Evolutionary conservation across 2,329 filamentous ascomycete genomes (phyloP).

Genomic region (Aspergillus aculeatus): DNA sequence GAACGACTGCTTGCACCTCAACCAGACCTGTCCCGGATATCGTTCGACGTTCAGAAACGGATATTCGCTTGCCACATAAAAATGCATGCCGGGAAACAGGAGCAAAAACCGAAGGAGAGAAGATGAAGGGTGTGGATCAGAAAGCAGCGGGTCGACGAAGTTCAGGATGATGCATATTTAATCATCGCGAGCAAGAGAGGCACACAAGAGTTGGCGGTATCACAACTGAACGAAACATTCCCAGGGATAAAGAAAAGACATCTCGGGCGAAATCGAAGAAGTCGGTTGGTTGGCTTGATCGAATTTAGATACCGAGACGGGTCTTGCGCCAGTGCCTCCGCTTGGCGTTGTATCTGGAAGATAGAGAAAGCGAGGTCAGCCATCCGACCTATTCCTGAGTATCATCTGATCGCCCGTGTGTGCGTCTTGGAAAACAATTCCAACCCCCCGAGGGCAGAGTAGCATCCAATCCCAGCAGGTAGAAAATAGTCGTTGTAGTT

Average conservation of each 20-base stretch:
- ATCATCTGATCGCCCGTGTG: not conserved
- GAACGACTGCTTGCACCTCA: slow-evolving; percentile 11
- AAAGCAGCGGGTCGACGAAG: slow-evolving; percentile 14
- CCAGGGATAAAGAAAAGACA: slow-evolving; percentile 22
- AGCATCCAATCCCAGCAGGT: not conserved
- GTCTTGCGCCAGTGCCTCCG: slow-evolving; percentile 99
- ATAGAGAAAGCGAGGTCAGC: slow-evolving; percentile 15
- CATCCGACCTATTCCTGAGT: not conserved
- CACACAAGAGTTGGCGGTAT: slow-evolving; percentile 22
- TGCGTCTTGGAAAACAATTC: not conserved
- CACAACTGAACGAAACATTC: slow-evolving; percentile 30
- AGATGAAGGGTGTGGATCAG: not conserved
- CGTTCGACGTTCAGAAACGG: not conserved
- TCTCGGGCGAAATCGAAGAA: slow-evolving; percentile 45
- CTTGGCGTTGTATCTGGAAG: slow-evolving; percentile 96
- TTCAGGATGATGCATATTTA: slow-evolving; percentile 16
- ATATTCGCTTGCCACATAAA: slow-evolving; percentile 6
- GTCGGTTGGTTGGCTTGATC: slow-evolving; percentile 8
- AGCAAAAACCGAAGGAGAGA: not conserved
- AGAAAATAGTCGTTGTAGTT: not conserved
- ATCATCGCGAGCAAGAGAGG: slow-evolving; percentile 16
- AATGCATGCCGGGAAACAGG: not conserved
- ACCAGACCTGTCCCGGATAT: not conserved
- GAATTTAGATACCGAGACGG: slow-evolving; percentile 90
- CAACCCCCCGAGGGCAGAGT: not conserved